phyloP scores from a whole-genome alignment of 305 asterid species.

The Fraxinus sp. region DNA sequence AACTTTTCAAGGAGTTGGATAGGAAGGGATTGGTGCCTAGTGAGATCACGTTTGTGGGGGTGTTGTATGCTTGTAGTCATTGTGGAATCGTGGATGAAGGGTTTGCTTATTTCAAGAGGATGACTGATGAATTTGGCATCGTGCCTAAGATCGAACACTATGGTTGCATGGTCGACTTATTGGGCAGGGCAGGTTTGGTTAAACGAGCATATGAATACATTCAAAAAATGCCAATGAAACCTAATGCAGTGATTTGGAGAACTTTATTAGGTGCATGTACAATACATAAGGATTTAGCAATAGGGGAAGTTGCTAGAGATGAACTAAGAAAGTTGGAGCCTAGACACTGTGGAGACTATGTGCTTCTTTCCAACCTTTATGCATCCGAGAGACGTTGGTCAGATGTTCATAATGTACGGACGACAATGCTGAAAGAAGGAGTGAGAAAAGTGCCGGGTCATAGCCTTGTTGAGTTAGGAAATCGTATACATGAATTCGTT shows the following conservation, averaged over 20 bases:
- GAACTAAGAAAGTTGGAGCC: constrained; percentile 60
- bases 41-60: constrained; percentile 80
- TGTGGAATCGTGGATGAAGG: constrained; percentile 84
- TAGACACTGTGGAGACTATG: constrained; percentile 74
- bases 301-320: constrained; percentile 62
- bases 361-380: constrained; percentile 80
- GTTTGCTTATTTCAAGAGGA: constrained; percentile 62
- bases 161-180: constrained; percentile 88
- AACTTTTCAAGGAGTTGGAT: constrained; percentile 66
- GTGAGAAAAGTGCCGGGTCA: constrained; percentile 79
- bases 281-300: constrained; percentile 45
- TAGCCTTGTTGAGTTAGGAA: constrained; percentile 79
- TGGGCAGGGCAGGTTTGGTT: constrained; percentile 80
- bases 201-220: constrained; percentile 63
- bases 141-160: constrained; percentile 78
- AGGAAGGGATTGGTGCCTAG: constrained; percentile 45
- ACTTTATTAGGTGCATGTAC: constrained; percentile 79
- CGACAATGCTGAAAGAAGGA: constrained; percentile 64
- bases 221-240: constrained; percentile 60
- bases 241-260: constrained; percentile 89
- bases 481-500: constrained; percentile 59
- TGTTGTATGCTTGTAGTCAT: constrained; percentile 88
- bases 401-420: constrained; percentile 61
- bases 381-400: constrained; percentile 85
- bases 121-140: constrained; percentile 49